A percentile compares a stretch with the other conserved stretches of the same genome.
Conservation (phyloP, 2,329 filamentous ascomycete species). For the Zymoseptoria ardabiliae region DNA sequence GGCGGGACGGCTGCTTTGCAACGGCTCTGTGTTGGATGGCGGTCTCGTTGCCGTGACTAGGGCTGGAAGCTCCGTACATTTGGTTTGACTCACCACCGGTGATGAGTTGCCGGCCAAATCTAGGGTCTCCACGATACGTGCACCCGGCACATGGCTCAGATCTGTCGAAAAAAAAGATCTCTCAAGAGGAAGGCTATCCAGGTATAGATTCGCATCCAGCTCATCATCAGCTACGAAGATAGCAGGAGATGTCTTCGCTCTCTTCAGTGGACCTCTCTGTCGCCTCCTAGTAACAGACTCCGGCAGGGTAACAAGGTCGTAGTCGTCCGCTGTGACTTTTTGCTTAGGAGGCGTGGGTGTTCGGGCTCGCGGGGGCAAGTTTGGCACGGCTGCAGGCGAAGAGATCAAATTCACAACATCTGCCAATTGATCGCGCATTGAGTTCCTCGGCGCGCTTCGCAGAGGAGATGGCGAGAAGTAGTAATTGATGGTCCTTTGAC, state of each 20-base stretch:
- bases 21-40: not conserved
- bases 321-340: not conserved
- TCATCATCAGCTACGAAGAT: slow-evolving; percentile 5
- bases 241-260: slow-evolving; percentile 25
- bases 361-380: not conserved
- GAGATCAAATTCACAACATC: slow-evolving; percentile 27
- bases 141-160: not conserved
- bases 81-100: not conserved
- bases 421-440: not conserved
- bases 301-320: slow-evolving; percentile 14
- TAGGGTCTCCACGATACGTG: not conserved
- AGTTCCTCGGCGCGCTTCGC: slow-evolving; percentile 6
- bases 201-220: not conserved
- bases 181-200: not conserved
- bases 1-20: not conserved
- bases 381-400: slow-evolving; percentile 14
- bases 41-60: not conserved
- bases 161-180: not conserved
- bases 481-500: slow-evolving; percentile 20
- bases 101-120: not conserved
- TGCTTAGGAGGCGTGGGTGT: not conserved
- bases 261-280: slow-evolving; percentile 23
- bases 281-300: slow-evolving; percentile 28
- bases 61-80: slow-evolving; percentile 1
- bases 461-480: slow-evolving; percentile 24